Conservation (phyloP, 2,329 filamentous ascomycete species). For the Epichloe aotearoae region DNA sequence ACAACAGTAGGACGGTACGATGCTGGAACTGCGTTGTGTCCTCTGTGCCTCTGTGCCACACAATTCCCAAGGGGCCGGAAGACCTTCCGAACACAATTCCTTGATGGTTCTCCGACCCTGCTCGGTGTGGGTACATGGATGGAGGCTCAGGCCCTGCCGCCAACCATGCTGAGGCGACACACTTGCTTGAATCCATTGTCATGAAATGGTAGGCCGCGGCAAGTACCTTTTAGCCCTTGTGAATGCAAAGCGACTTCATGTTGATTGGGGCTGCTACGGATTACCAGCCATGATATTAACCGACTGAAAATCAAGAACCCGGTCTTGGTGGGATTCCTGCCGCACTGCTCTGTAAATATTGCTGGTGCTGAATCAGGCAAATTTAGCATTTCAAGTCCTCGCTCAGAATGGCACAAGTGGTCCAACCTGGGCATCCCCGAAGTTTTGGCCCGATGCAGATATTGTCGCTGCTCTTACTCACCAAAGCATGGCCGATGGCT, state of each 20-base stretch:
- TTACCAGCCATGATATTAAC: not conserved
- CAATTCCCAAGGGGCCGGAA: conserved; percentile 8
- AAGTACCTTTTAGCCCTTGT: conserved; percentile 4
- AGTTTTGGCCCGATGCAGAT: not conserved
- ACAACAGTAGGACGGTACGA: not conserved
- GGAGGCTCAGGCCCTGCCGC: conserved; percentile 5
- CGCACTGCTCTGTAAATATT: not conserved
- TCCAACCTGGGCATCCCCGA: too few species aligned
- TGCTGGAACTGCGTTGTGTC: not conserved
- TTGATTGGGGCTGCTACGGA: not conserved
- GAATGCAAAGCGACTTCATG: not conserved
- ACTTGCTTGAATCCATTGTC: not conserved
- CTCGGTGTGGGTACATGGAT: conserved; percentile 1
- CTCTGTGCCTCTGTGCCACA: not conserved
- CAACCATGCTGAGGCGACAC: not conserved
- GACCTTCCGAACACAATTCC: conserved; percentile 8
- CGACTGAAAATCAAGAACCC: not conserved
- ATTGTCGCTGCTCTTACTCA: not conserved
- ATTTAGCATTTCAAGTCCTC: not conserved
- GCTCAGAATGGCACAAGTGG: not conserved
- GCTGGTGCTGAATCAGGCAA: not conserved
- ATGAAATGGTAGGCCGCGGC: conserved; percentile 3
- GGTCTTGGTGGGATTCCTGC: not conserved
- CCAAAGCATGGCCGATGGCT: not conserved
- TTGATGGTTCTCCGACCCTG: conserved; percentile 9